Base-by-base conservation (phyloP, 768 basidiomycete species). In the Rhodotorula kratochvilovae region DNA sequence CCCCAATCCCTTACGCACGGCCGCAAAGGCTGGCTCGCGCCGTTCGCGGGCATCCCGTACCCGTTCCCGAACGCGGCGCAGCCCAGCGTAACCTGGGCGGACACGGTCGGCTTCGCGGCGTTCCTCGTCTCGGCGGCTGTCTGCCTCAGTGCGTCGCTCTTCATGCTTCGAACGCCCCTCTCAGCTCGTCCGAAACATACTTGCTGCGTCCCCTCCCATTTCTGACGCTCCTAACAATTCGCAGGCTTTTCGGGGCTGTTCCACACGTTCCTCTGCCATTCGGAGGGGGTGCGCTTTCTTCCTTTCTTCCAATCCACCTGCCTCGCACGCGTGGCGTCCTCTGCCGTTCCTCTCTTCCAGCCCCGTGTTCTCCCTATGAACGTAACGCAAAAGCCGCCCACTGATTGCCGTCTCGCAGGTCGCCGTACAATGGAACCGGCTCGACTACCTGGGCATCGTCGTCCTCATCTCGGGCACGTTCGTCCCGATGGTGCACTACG, bases 381-480 rank as follows among this genome's bases (percentile, higher is more conserved):
- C n/a, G n/a, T n/a, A n/a, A n/a, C n/a, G n/a, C n/a, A n/a, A n/a
- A n/a, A n/a, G n/a, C n/a, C 33, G 27, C 43, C 25, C 60, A 15
- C 36, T 89, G 89, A 85, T 88, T 21, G 48, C 8, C 48, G 39
- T 39, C 6, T 13, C 13, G 39, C 39, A 39, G 39, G 39, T 39
- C 54, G 82, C 85, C 39, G 80, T 83, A 48, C 81, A 81, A 62
- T 91, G 87, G 78, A 85, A 89, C 78, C 83, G 85, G 25, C 81
- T 89, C 56, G 90, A 90, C 80, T 89, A 93, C 79, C 81, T 89
- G 39, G 92, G 92, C 19, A 95, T 95, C 73, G 85, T 88, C 72
- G 81, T 77, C 29, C 61, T 73, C 29, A 75, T 78, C 54, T 45
- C 56, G 6, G 68, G 61, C 23, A 72, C 69, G 23, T 67, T 66